Conservation (phyloP, 148 eudicot species). For the Bassia scoparia region DNA sequence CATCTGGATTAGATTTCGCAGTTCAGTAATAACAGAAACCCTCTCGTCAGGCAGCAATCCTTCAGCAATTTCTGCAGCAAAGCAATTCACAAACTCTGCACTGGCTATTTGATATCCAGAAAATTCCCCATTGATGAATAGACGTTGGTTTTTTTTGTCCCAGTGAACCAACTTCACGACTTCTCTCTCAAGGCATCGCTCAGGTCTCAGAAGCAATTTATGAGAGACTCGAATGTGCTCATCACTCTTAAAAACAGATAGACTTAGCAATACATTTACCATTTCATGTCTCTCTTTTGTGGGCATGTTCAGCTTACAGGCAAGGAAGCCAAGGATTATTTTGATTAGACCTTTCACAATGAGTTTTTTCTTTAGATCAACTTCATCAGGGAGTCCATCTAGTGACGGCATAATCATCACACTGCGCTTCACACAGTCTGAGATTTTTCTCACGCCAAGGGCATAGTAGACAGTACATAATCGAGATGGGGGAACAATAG, state of each 20-base stretch:
- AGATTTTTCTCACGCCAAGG: constrained; percentile 24
- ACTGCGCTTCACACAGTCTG: constrained; percentile 22
- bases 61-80: constrained; percentile 26
- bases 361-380: constrained; percentile 18
- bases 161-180: constrained; percentile 26
- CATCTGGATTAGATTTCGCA: constrained; percentile 27
- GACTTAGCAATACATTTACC: constrained; percentile 9
- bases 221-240: constrained; percentile 18
- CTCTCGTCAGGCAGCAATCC: constrained; percentile 19
- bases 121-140: constrained; percentile 22
- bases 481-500: constrained; percentile 7
- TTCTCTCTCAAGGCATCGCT: constrained; percentile 16
- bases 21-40: constrained; percentile 16
- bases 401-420: constrained; percentile 5
- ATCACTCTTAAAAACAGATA: constrained; percentile 12
- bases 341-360: constrained; percentile 26
- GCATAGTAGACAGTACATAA: constrained; percentile 21
- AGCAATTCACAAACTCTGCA: constrained; percentile 26
- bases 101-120: constrained; percentile 13
- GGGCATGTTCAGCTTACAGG: constrained; percentile 25
- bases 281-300: constrained; percentile 15
- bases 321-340: constrained; percentile 25
- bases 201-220: constrained; percentile 1
- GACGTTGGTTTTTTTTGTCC: constrained; percentile 18
- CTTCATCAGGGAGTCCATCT: background rate